Conservation (phyloP, 208 protist genomes). For the Wallacemonas sp. region DNA sequence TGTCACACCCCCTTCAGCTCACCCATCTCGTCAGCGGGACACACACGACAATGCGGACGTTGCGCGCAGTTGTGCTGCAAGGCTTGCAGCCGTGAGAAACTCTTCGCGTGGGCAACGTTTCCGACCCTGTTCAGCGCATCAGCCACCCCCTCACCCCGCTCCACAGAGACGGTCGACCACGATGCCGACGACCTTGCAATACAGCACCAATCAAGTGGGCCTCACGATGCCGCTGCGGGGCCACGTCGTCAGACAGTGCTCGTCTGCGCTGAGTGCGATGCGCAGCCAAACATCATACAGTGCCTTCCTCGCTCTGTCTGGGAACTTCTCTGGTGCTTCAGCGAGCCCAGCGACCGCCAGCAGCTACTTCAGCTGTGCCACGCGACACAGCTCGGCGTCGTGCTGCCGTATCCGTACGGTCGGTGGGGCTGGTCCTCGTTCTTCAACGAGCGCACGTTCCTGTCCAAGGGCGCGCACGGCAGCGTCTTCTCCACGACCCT, state of each 20-base stretch:
- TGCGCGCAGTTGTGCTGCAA: constrained; percentile 5
- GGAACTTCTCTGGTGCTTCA: constrained; percentile 38
- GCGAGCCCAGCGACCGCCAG: constrained; percentile 25
- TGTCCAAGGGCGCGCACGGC: constrained; percentile 50
- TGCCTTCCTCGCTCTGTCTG: constrained; percentile 28
- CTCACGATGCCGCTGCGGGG: no score
- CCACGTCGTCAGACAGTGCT: neutral
- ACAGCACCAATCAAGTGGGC: no score
- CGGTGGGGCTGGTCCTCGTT: constrained; percentile 42
- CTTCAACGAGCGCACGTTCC: constrained; percentile 42
- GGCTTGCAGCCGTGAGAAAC: constrained; percentile 5
- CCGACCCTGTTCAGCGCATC: neutral
- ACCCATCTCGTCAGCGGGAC: neutral
- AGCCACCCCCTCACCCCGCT: neutral
- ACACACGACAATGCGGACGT: neutral
- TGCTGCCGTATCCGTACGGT: constrained; percentile 40
- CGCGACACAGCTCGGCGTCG: constrained; percentile 40
- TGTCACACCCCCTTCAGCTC: neutral
- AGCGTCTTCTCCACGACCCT: constrained; percentile 38
- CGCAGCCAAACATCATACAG: constrained; percentile 25
- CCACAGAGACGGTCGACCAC: constrained; percentile 1
- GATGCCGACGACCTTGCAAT: no score
- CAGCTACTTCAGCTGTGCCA: constrained; percentile 43
- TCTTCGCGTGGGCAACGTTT: constrained; percentile 7
- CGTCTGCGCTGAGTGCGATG: constrained; percentile 33